phyloP scores from a whole-genome alignment of 176 grass and related monocot species.

The Triticum monococcum region DNA sequence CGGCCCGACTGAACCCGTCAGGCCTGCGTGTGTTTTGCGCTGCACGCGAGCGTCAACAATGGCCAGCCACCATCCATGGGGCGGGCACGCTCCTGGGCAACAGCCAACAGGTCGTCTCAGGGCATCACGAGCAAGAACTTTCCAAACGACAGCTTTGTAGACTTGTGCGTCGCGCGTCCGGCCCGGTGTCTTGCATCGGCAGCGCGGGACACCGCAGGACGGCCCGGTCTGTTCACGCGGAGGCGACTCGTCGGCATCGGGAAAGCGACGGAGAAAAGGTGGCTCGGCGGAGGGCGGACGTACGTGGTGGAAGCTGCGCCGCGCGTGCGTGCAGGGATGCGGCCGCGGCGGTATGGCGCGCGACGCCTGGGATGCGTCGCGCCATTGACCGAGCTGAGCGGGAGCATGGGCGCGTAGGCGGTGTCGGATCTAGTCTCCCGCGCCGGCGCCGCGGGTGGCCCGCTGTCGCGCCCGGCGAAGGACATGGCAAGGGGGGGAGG shows the following conservation, averaged over 20 bases:
- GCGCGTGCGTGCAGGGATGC: too few species aligned
- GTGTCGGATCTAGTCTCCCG: constrained; percentile 41
- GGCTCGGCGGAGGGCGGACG: background rate
- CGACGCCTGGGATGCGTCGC: background rate
- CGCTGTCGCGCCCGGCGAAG: constrained; percentile 2
- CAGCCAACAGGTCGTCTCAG: background rate
- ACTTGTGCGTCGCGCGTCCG: background rate
- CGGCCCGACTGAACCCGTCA: background rate
- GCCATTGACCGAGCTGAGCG: background rate
- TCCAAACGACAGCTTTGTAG: background rate
- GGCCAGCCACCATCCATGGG: background rate
- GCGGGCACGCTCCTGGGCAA: background rate
- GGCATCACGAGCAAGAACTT: background rate
- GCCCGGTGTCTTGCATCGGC: background rate
- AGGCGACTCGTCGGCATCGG: background rate
- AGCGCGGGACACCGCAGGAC: constrained; percentile 15
- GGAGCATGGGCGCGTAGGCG: background rate
- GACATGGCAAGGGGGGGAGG: background rate
- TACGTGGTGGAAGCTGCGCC: background rate
- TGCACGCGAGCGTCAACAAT: too few species aligned
- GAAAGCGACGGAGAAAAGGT: background rate
- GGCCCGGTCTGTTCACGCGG: background rate
- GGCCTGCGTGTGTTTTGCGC: background rate
- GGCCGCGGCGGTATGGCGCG: background rate
- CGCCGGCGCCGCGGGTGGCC: background rate